Base-by-base conservation (phyloP, 768 basidiomycete species). In the Calocybe indica region DNA sequence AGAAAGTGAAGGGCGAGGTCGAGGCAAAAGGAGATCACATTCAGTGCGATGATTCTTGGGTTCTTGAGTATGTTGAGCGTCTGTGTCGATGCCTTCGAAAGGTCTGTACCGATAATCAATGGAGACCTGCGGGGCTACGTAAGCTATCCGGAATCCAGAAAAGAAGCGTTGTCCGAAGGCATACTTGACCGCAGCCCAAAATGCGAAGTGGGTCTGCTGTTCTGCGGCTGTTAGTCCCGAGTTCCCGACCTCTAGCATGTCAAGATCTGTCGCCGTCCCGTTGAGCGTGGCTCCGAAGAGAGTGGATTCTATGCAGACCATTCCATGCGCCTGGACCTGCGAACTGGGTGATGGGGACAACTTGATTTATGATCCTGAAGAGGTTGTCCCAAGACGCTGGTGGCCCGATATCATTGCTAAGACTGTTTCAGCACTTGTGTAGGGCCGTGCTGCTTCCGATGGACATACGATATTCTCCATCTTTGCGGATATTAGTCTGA, bases 201-300 rank as follows among this genome's bases (percentile, higher is more conserved):
- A 73, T 1, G 71, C 70, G 39, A 79, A 77, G 49, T 80, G 71
- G 5, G 67, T 70, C 44, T 73, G 66, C 45, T 73, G 72, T 43
- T 76, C 73, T 2, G 58, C 62, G 9, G 52, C 49, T 0, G 73
- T 73, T 32, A 78, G 46, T 3, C 71, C 73, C 4, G 55, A 40
- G 48, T 78, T 77, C 5, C 77, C 76, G 13, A 79, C 76, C 54
- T 78, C 74, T 32, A 80, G 65, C 63, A 79, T 59, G 55, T 79
- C 78, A 14, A 79, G 62, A 56, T 80, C 78, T 67, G 49, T 47
- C 22, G 41, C 35, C 30, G 40, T 36, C 10, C 9, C 40, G 47
- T 35, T 44, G 49, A 34, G 0, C 14, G 12, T 5, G 42, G 39
- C 69, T 59, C 45, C 45, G 35, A 43, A 49, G 10, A 36, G 47